phyloP scores from a whole-genome alignment of 2,329 filamentous ascomycete species.

The Colletotrichum sp. region DNA sequence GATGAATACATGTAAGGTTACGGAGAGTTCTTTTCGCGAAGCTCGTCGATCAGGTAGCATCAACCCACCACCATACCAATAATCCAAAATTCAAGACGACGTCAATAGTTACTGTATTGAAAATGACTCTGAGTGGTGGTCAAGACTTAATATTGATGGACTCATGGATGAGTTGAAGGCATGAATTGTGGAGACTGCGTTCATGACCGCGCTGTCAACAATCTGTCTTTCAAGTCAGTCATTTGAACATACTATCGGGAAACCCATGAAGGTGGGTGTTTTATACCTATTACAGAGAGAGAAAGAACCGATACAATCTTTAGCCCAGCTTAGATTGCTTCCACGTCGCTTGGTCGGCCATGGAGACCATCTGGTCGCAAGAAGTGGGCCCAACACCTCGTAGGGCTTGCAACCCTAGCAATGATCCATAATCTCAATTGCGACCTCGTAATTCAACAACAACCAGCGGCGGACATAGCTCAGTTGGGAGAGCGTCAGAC shows the following conservation, averaged over 20 bases:
- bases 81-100: fast-evolving
- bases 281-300: fast-evolving
- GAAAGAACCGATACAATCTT: background rate
- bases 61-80: fast-evolving
- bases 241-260: background rate
- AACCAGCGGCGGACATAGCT: constrained; percentile 19
- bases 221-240: fast-evolving
- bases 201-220: fast-evolving
- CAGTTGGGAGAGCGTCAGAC: constrained; percentile 22
- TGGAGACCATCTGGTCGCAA: background rate
- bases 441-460: fast-evolving
- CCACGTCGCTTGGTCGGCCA: background rate
- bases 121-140: background rate
- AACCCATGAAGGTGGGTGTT: background rate
- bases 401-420: background rate
- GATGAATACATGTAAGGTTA: background rate
- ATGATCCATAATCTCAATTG: background rate
- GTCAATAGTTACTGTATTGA: background rate
- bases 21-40: background rate
- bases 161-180: fast-evolving
- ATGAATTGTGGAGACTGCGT: background rate
- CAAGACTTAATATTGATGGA: background rate
- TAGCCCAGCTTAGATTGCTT: fast-evolving
- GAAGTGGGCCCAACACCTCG: background rate
- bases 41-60: fast-evolving